Base-by-base conservation (phyloP, 2,329 filamentous ascomycete genomes). In the Beauveria varroae region DNA sequence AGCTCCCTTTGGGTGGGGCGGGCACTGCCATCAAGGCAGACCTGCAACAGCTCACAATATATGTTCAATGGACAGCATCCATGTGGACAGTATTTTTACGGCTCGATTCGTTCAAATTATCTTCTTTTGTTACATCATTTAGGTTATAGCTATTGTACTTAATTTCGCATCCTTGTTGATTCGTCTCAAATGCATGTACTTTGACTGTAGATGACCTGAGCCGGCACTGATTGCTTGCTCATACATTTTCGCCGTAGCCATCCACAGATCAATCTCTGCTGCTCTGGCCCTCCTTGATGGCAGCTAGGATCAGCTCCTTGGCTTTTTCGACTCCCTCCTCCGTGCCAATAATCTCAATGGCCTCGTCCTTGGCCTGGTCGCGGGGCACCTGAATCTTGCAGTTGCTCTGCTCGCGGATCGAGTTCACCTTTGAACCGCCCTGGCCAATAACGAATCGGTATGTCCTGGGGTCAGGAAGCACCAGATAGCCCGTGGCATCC, bases 361-460 rank as follows among this genome's bases (percentile, higher is more conserved):
- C 91, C 74, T 97, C 93, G 54, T 83, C 81, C 65, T 78, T 79
- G 51, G 78, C 79, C 74, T 96, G 89, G 69, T 91, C 88, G 66
- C 90, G 87, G 24, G 95, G 95, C 46, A 99, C 93, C 66, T 93
- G 92, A 72, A 99, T 96, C 77, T 89, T 92, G 76, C 93, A 97
- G 60, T 90, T 90, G 57, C 92, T 97, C 79, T 95, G 86, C 78
- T 91, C 91, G 67, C 95, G 87, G 72, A 99, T 97, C 47, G 86
- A 79, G 76, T 97, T 97, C 73, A 99, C 96, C 75, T 93, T 93
- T 74, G 86, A 89, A 63, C 95, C 95, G 63, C 89, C 90, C 65
- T 88, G 87, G 5, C 95, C 95, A 67, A 99, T 92, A 54, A 99
- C 90, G 65, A 89, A 89, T 64, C 93, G 86, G 80, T 97, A 96